Conservation (phyloP, 169 alveolate species). For the Amoebophrya sp. region DNA sequence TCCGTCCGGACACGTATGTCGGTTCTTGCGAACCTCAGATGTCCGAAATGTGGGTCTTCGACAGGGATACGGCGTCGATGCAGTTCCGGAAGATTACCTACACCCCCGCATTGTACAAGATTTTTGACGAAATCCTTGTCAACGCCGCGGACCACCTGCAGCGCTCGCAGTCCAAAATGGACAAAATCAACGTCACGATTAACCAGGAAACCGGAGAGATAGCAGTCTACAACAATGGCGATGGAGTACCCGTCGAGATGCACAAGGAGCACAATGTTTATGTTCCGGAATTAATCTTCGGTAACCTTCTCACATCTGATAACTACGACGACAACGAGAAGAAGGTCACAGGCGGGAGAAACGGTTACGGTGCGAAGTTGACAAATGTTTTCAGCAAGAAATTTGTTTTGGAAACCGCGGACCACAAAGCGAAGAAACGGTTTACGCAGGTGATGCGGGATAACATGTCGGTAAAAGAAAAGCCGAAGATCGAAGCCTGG, state of each 20-base stretch:
- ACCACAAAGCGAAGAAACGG: constrained; percentile 65
- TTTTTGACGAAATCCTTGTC: constrained; percentile 94
- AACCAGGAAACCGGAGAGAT: constrained; percentile 51
- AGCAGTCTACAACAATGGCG: constrained; percentile 79
- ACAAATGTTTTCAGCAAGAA: constrained; percentile 93
- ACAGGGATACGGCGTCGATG: constrained; percentile 67
- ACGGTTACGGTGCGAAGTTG: constrained; percentile 99
- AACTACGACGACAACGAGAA: constrained; percentile 96
- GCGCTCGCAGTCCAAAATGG: constrained; percentile 54
- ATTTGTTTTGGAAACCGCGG: constrained; percentile 92
- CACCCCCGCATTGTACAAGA: constrained; percentile 98
- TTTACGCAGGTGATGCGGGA: constrained; percentile 50
- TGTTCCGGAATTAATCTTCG: constrained; percentile 96
- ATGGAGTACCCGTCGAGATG: constrained; percentile 81
- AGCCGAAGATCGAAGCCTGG: constrained; percentile 41
- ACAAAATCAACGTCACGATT: constrained; percentile 66
- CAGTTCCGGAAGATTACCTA: constrained; percentile 64
- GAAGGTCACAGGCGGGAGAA: constrained; percentile 98
- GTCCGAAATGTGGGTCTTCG: constrained; percentile 92
- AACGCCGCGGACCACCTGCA: constrained; percentile 93
- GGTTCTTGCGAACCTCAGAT: constrained; percentile 75
- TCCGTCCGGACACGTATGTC: constrained; percentile 39
- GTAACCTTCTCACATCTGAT: constrained; percentile 94
- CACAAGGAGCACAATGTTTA: constrained; percentile 87
- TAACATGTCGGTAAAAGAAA: constrained; percentile 54